Percentiles rank a stretch among this genome's conserved stretches.
Conservation (phyloP, 164 flowering plant species). For the Litsea cubeba region DNA sequence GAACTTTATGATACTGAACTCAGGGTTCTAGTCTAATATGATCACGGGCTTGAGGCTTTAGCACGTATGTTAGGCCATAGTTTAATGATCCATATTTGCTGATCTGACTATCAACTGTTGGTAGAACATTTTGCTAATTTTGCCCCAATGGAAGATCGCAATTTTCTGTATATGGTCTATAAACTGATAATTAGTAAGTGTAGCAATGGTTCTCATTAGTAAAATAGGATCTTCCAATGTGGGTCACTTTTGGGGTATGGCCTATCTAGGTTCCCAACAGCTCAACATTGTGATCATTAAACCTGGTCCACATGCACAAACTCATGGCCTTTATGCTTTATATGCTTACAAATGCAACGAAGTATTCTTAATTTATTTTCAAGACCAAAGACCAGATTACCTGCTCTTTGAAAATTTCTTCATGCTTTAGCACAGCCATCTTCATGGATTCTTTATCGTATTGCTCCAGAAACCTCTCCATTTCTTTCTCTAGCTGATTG, state of each 20-base stretch:
- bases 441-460: slow-evolving; percentile 61
- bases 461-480: slow-evolving; percentile 47
- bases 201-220: neutral
- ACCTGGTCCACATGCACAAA: neutral
- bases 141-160: neutral
- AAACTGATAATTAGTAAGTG: neutral
- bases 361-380: neutral
- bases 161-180: neutral
- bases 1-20: neutral
- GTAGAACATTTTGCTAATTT: neutral
- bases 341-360: neutral
- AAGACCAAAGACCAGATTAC: slow-evolving; percentile 21
- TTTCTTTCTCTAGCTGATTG: slow-evolving; percentile 10
- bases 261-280: neutral
- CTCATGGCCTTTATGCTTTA: neutral
- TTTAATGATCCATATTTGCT: neutral
- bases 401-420: slow-evolving; percentile 83
- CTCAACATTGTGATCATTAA: neutral
- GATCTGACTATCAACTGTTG: neutral
- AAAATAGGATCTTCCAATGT: neutral
- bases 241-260: neutral
- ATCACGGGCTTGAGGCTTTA: neutral
- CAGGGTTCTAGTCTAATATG: neutral
- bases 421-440: slow-evolving; percentile 75
- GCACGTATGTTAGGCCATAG: neutral